Percentiles rank a stretch among this genome's conserved stretches.
phyloP scores from a whole-genome alignment of 2,329 filamentous ascomycete genomes.

The Raffaelea ambrosiae region DNA sequence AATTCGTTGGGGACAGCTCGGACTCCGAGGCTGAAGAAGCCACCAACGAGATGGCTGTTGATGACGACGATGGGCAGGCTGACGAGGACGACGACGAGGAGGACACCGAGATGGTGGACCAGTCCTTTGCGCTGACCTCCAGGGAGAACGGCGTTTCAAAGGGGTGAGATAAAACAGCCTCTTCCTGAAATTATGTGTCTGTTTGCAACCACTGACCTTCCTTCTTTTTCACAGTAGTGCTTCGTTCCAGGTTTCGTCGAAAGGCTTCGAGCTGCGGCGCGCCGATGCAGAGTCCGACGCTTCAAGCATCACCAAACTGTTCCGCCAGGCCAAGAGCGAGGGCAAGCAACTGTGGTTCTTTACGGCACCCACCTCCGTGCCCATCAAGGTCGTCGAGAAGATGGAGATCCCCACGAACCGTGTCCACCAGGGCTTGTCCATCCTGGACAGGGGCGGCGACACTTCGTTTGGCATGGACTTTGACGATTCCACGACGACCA shows the following conservation, averaged over 20 bases:
- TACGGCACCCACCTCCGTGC: slow-evolving; percentile 60
- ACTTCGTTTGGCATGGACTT: slow-evolving; percentile 50
- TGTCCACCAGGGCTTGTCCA: slow-evolving; percentile 38
- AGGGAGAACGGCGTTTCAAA: neutral
- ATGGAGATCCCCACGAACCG: slow-evolving; percentile 53
- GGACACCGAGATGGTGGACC: slow-evolving; percentile 19
- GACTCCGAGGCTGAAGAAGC: too few species aligned
- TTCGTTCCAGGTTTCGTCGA: slow-evolving; percentile 34
- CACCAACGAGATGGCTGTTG: too few species aligned
- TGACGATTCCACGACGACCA: slow-evolving; percentile 40
- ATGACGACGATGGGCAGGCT: too few species aligned
- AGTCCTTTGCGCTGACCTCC: slow-evolving; percentile 23
- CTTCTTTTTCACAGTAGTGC: slow-evolving; percentile 14
- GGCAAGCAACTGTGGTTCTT: slow-evolving; percentile 79
- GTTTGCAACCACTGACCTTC: neutral
- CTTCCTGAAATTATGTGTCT: too few species aligned
- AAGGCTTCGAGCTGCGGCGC: slow-evolving; percentile 46
- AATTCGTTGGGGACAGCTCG: too few species aligned
- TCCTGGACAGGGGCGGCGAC: slow-evolving; percentile 55
- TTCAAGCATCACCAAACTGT: slow-evolving; percentile 41
- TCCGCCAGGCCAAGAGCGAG: slow-evolving; percentile 49
- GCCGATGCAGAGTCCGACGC: slow-evolving; percentile 33
- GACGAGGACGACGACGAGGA: neutral
- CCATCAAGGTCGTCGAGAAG: slow-evolving; percentile 58
- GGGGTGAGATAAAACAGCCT: too few species aligned